Conservation (phyloP, 2,329 filamentous ascomycete species). For the Talaromyces sp. region DNA sequence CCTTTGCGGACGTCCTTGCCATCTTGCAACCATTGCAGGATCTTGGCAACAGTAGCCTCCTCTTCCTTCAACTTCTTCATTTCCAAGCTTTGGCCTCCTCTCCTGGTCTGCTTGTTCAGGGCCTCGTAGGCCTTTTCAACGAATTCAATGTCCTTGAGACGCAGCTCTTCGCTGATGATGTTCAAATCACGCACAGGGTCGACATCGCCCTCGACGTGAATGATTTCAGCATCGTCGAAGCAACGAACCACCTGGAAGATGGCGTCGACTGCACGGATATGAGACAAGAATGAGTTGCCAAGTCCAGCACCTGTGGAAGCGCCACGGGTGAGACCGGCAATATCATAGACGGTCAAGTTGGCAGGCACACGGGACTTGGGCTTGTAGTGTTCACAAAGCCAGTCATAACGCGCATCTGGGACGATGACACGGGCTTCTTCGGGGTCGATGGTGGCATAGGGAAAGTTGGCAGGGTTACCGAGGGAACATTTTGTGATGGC, state of each 20-base stretch:
- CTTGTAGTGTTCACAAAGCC: conserved; percentile 93
- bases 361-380: conserved; percentile 96
- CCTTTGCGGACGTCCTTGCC: conserved; percentile 93
- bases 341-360: conserved; percentile 97
- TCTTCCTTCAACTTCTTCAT: conserved; percentile 97
- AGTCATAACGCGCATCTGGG: conserved; percentile 92
- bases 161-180: conserved; percentile 94
- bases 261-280: conserved; percentile 96
- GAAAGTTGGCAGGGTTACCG: conserved; percentile 99
- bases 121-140: conserved; percentile 90
- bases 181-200: conserved; percentile 89
- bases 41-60: conserved; percentile 86
- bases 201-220: conserved; percentile 98
- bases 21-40: conserved; percentile 73
- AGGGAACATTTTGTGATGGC: conserved; percentile 96
- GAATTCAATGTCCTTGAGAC: conserved; percentile 98
- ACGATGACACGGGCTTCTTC: conserved; percentile 98
- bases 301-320: conserved; percentile 96
- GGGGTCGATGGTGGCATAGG: conserved; percentile 97
- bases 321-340: conserved; percentile 90
- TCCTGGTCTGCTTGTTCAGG: conserved; percentile 87
- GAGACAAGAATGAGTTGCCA: conserved; percentile 95
- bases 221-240: conserved; percentile 99
- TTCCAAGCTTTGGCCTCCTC: conserved; percentile 92
- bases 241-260: conserved; percentile 96